Conservation (phyloP, 768 basidiomycete genomes). For the Phanerochaete sordida region DNA sequence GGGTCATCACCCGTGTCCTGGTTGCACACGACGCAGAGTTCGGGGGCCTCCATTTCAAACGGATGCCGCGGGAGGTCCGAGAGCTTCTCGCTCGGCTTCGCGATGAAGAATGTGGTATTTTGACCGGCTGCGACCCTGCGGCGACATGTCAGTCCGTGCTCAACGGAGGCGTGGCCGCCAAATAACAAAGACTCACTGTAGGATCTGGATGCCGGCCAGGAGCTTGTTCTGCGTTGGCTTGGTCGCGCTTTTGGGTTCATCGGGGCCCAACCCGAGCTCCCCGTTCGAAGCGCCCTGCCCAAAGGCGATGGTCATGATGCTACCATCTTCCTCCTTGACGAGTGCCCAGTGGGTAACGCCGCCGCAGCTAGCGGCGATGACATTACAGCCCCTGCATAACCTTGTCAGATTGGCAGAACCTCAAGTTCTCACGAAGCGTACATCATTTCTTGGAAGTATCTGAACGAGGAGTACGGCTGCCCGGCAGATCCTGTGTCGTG, state of each 20-base stretch:
- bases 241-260: slow-evolving; percentile 83
- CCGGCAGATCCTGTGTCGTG: slow-evolving; percentile 65
- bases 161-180: too few species aligned
- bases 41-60: slow-evolving; percentile 61
- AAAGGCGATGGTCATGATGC: slow-evolving; percentile 82
- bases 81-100: slow-evolving; percentile 67
- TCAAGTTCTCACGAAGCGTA: slow-evolving; percentile 19
- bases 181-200: slow-evolving; percentile 67
- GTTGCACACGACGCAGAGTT: slow-evolving; percentile 68
- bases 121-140: slow-evolving; percentile 82
- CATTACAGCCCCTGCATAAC: slow-evolving; percentile 69
- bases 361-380: slow-evolving; percentile 64
- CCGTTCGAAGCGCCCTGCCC: slow-evolving; percentile 87
- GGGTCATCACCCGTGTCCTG: slow-evolving; percentile 71
- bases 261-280: slow-evolving; percentile 78
- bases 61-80: slow-evolving; percentile 83
- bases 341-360: slow-evolving; percentile 88
- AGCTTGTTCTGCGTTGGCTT: slow-evolving; percentile 72
- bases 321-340: slow-evolving; percentile 68
- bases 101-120: slow-evolving; percentile 83
- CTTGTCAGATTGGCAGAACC: slow-evolving; percentile 1
- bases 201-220: slow-evolving; percentile 74
- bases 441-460: slow-evolving; percentile 86
- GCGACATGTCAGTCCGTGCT: too few species aligned
- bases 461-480: slow-evolving; percentile 85